A percentile compares a stretch with the other conserved stretches of the same genome.
phyloP scores from a whole-genome alignment of 768 basidiomycete genomes.

The Naganishia vaughanmartiniae region DNA sequence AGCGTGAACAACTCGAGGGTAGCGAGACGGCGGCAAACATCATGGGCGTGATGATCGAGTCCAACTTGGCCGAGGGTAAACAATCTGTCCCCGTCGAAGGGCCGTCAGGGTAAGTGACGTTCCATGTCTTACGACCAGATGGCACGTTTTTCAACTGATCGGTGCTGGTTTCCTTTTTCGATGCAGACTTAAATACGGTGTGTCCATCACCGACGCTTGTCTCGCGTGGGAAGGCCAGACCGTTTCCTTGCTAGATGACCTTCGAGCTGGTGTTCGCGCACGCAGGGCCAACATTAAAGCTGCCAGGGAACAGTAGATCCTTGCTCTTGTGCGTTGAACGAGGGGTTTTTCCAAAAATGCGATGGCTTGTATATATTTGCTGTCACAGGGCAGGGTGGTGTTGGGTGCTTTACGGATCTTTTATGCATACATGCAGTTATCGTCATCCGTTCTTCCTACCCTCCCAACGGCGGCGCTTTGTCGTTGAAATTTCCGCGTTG shows the following conservation, averaged over 20 bases:
- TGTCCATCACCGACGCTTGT: constrained; percentile 60
- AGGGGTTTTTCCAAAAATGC: neutral
- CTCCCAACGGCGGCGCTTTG: too few relatives aligned
- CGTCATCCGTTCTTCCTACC: too few relatives aligned
- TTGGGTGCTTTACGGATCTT: too few relatives aligned
- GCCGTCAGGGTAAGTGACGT: constrained; percentile 55
- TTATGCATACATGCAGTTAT: too few relatives aligned
- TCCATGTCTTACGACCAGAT: neutral
- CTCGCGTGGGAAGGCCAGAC: constrained; percentile 76
- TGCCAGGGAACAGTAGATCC: constrained; percentile 30
- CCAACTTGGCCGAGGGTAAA: constrained; percentile 63
- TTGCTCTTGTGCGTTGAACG: neutral
- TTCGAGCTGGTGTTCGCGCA: constrained; percentile 82
- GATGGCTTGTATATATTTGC: too few relatives aligned
- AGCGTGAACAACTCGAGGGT: constrained; percentile 18
- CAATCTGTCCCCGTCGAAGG: constrained; percentile 35
- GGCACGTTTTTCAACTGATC: neutral
- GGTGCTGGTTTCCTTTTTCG: neutral
- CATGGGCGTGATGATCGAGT: constrained; percentile 94
- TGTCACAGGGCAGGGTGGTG: too few relatives aligned
- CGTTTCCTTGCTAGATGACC: constrained; percentile 71
- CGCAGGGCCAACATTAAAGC: constrained; percentile 55
- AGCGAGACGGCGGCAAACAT: constrained; percentile 53
- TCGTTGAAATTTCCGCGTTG: too few relatives aligned
- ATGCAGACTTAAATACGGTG: constrained; percentile 80